Conservation (phyloP, 306 rosid species). For the Lathyrus aphaca region DNA sequence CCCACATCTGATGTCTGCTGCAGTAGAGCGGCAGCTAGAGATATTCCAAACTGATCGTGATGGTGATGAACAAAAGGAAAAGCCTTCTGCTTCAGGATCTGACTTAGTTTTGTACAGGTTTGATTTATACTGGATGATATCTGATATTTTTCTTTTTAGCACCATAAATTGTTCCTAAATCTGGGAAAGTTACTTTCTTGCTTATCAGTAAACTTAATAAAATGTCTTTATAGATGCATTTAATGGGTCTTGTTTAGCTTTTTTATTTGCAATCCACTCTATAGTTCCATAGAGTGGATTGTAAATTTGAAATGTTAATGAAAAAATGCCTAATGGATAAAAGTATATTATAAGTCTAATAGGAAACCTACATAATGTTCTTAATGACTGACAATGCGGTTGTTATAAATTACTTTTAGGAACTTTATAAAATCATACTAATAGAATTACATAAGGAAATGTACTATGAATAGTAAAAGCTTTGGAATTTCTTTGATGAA, state of each 20-base stretch:
- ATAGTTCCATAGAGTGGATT: background rate
- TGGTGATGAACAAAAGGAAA: conserved; percentile 67
- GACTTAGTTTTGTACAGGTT: conserved; percentile 86
- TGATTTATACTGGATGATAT: conserved; percentile 26
- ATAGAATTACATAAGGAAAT: background rate
- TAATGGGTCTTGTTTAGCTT: background rate
- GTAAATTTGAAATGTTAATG: background rate
- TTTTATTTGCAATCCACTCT: background rate
- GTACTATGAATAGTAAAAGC: background rate
- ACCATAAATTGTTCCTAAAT: background rate
- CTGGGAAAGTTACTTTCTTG: conserved; percentile 6
- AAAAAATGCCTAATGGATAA: background rate
- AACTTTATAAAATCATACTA: background rate
- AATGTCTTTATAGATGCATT: background rate
- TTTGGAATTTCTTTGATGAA: background rate
- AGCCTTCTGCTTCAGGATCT: conserved; percentile 73
- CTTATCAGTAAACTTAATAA: conserved; percentile 14
- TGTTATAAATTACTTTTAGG: background rate
- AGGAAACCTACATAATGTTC: background rate
- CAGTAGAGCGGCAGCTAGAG: conserved; percentile 91
- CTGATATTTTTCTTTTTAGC: conserved; percentile 19
- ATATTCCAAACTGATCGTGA: conserved; percentile 86
- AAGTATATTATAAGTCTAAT: background rate
- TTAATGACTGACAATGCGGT: background rate
- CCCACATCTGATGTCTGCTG: conserved; percentile 96